Evolutionary conservation across 495 filamentous ascomycete species (phyloP).

Genomic region (Penicillium ochrochloron): DNA sequence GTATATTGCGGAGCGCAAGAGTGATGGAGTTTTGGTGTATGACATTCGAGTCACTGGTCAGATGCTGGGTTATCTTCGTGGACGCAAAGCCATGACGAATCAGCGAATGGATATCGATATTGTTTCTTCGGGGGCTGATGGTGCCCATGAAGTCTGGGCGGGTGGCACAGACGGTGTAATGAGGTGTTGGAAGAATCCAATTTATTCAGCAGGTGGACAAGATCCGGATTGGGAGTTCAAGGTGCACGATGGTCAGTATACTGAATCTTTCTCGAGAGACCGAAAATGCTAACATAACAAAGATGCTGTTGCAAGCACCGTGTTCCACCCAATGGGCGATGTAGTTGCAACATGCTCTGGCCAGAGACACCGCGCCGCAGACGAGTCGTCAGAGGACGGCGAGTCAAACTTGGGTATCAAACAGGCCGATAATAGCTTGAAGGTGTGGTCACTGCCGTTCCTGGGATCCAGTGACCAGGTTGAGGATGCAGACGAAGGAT

Average conservation of each 20-base stretch:
- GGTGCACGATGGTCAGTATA: constrained; percentile 55
- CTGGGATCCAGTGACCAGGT: constrained; percentile 5
- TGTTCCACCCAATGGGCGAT: constrained; percentile 68
- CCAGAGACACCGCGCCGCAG: constrained; percentile 41
- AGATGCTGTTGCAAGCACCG: constrained; percentile 64
- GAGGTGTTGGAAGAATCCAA: constrained; percentile 72
- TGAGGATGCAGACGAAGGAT: not conserved
- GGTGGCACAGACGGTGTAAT: constrained; percentile 81
- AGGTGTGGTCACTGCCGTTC: constrained; percentile 62
- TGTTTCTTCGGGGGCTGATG: constrained; percentile 42
- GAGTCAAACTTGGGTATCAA: constrained; percentile 1
- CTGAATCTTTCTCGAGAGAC: not conserved
- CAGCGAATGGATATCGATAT: constrained; percentile 82
- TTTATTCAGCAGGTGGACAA: constrained; percentile 55
- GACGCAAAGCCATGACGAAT: constrained; percentile 72
- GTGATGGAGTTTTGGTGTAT: constrained; percentile 75
- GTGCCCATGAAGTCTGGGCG: constrained; percentile 79
- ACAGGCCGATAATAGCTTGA: constrained; percentile 62
- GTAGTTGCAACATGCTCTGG: constrained; percentile 80
- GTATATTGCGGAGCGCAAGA: constrained; percentile 81
- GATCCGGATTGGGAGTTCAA: constrained; percentile 62
- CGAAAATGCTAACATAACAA: constrained; percentile 21
- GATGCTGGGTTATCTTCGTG: constrained; percentile 69
- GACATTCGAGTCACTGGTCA: constrained; percentile 77
- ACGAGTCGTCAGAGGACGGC: constrained; percentile 18